Evolutionary conservation across 257 asterid genomes (phyloP), one percentile per base, ranked within the genome.

Genomic region (Scutellaria minor): DNA sequence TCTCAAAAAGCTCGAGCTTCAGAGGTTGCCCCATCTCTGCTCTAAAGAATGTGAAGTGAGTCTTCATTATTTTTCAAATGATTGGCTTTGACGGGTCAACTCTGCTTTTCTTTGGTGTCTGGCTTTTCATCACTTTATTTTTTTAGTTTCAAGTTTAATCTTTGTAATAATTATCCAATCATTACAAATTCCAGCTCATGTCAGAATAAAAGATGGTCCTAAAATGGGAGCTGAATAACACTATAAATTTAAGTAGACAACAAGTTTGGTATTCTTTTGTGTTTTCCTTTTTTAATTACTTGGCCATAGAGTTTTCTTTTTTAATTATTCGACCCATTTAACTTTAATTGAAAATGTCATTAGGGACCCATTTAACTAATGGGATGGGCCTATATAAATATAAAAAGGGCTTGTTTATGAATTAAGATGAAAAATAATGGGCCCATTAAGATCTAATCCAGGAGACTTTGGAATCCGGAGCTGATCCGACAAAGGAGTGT

Each of bases 71-170:
- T 71, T 71, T 75, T 70, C 83, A 68, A 78, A 84, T 84, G 82
- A 84, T 81, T 81, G 80, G 80, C 69, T 81, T 84, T 81, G 88
- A 81, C 88, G 82, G 64, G 84, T 83, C 81, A 78, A 73, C 75
- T 53, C 74, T 66, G 70, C 79, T 67, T 75, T 75, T 75, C 71
- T 18, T 18, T 18, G 18, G 18, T 18, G 18, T 0, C 18, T 67
- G 13, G 70, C 79, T 64, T 78, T 77, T 60, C 6, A 66, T 56
- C 64, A 55, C 67, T 73, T 70, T 45, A 27, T 55, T 56, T 69
- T 5, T 7, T 39, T 12, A 12, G 27, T 45, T 47, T 71, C 14
- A 12, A 9, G 14, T 70, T 57, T 64, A 55, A 64, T 55, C 46
- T 48, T 20, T 46, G 18, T 18, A 18, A 12, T 31, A 41, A 50